Base-by-base conservation (phyloP, 768 basidiomycete species). In the Tylopilus sp. region DNA sequence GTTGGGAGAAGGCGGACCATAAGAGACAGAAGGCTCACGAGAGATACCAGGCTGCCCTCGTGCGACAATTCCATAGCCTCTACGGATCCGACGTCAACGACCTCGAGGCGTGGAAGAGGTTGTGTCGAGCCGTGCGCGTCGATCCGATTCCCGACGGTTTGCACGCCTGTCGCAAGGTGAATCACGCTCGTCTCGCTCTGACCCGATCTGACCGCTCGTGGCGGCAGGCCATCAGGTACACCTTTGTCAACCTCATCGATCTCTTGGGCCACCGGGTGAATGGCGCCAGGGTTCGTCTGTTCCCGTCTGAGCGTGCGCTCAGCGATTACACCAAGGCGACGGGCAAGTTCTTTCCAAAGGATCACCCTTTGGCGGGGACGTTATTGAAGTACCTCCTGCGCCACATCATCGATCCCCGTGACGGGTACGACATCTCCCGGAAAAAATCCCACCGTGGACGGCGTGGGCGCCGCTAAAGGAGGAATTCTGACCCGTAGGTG, bases 261-360 rank as follows among this genome's bases (percentile, higher is more conserved):
- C 3, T n/a, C 26, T 8, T 19, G 19, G 37, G 29, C 14, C 11
- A 44, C 50, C 2, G 7, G n/a, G n/a, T n/a, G n/a, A n/a, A n/a
- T n/a, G n/a, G 21, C 11, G 28, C 6, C 4, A 22, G 29, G 7
- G 43, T 52, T 3, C 14, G 1, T 3, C 16, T n/a, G 34, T 45
- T 52, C 21, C 6, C 28, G 6, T 44, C 50, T 7, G 50, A 52
- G 43, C 33, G 21, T 1, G 43, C 26, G 11, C 50, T 45, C 2
- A 36, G 50, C 43, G 9, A 17, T 7, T 52, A 52, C 12, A 52
- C 50, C 6, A n/a, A 4, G 14, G 14, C n/a, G 22, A 52, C 53
- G 1, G 57, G 59, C 11, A 59, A 55, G 26, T 53, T 17, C 19
- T 59, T 59, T 9, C 56, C 58, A 3, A 38, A 17, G 17, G 52